Evolutionary conservation across 768 basidiomycete species (phyloP).

Genomic region (Boletus reticuloceps): DNA sequence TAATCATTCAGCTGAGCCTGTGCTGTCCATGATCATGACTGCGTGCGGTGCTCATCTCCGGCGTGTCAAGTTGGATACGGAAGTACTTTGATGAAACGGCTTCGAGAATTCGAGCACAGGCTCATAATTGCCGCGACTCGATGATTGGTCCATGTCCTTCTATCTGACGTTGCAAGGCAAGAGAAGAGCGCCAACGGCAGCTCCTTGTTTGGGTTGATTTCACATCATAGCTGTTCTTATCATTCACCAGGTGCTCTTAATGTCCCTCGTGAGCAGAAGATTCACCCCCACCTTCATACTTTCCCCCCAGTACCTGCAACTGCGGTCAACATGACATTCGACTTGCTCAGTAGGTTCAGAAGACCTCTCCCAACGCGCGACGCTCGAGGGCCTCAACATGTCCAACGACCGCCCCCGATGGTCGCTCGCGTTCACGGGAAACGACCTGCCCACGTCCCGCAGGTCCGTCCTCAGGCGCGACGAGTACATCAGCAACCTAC

Average conservation of each 20-base stretch:
- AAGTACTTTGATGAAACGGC: slow-evolving; percentile 26
- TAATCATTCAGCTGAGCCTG: slow-evolving; percentile 12
- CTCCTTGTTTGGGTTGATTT: slow-evolving; percentile 22
- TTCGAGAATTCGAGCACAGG: slow-evolving; percentile 27
- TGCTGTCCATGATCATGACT: slow-evolving; percentile 16
- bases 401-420: slow-evolving; percentile 14
- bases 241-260: slow-evolving; percentile 29
- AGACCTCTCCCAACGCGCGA: slow-evolving; percentile 14
- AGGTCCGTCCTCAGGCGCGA: slow-evolving; percentile 15
- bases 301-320: slow-evolving; percentile 7
- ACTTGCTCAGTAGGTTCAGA: slow-evolving; percentile 27
- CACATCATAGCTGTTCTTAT: slow-evolving; percentile 29
- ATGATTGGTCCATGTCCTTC: slow-evolving; percentile 27
- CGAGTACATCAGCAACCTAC: slow-evolving; percentile 18
- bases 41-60: slow-evolving; percentile 26
- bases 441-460: slow-evolving; percentile 16
- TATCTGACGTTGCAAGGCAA: slow-evolving; percentile 26
- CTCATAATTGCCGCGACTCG: slow-evolving; percentile 24
- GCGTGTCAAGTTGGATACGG: slow-evolving; percentile 16
- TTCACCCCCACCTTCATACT: slow-evolving; percentile 7
- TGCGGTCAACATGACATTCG: slow-evolving; percentile 22
- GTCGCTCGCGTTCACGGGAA: slow-evolving; percentile 16
- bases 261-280: slow-evolving; percentile 17
- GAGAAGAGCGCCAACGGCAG: slow-evolving; percentile 27
- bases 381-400: slow-evolving; percentile 11